A percentile compares a stretch with the other conserved stretches of the same genome.
Evolutionary conservation across 805 yeast genomes (phyloP).

Genomic region (Yamadazyma philogaea): DNA sequence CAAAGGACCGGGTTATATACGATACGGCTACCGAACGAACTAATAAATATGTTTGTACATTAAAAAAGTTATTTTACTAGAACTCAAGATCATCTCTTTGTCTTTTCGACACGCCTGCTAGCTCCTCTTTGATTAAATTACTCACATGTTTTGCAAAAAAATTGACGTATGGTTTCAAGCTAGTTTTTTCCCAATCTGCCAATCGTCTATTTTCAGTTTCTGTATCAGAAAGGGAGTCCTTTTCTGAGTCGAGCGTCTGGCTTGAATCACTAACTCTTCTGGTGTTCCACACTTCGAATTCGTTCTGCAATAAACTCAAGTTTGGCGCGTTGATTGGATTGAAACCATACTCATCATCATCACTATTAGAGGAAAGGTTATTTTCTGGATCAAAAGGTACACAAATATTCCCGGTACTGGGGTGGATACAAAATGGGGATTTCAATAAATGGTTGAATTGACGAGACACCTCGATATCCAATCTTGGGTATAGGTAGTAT

Average conservation of each 20-base stretch:
- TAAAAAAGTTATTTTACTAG: conserved; percentile 10
- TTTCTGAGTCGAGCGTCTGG: conserved; percentile 16
- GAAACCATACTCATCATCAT: conserved; percentile 51
- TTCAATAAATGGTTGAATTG: conserved; percentile 88
- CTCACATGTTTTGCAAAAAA: conserved; percentile 62
- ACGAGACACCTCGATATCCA: conserved; percentile 89
- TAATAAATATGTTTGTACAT: not conserved
- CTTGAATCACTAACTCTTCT: conserved; percentile 29
- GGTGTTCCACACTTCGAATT: conserved; percentile 52
- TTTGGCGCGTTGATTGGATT: conserved; percentile 82
- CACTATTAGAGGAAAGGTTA: conserved; percentile 29
- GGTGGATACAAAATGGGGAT: conserved; percentile 96
- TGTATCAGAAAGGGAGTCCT: conserved; percentile 8
- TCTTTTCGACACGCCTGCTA: conserved; percentile 29
- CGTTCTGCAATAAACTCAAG: conserved; percentile 57
- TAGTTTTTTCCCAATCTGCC: conserved; percentile 59
- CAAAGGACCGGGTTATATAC: not conserved
- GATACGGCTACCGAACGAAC: not conserved
- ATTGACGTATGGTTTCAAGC: conserved; percentile 68
- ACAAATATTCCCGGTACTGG: conserved; percentile 92
- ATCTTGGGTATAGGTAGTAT: conserved; percentile 80
- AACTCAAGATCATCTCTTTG: conserved; percentile 36
- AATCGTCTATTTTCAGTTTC: conserved; percentile 21
- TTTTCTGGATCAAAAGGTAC: conserved; percentile 69
- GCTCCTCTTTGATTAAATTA: conserved; percentile 54